Evolutionary conservation across 495 filamentous ascomycete genomes (phyloP).

Genomic region (Schizothecium vesticola): DNA sequence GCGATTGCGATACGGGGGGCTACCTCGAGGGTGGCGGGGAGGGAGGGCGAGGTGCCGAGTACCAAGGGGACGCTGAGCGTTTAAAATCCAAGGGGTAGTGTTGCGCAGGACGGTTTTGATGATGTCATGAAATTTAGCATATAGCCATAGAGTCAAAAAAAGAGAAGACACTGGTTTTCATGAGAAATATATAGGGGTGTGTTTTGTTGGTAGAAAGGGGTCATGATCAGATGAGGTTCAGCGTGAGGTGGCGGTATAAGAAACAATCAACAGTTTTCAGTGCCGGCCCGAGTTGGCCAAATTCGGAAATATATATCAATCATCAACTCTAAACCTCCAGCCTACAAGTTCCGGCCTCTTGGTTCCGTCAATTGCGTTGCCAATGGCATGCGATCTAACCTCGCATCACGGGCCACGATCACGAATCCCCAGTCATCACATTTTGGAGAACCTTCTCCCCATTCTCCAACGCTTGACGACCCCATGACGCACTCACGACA

Average conservation of each 20-base stretch:
- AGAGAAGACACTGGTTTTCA: background rate
- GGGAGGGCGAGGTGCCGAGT: constrained; percentile 86
- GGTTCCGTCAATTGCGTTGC: background rate
- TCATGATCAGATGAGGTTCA: background rate
- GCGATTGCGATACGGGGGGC: constrained; percentile 78
- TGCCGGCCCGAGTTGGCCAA: background rate
- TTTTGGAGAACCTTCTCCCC: background rate
- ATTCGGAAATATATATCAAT: background rate
- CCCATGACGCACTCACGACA: constrained; percentile 14
- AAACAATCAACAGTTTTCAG: background rate
- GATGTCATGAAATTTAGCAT: background rate
- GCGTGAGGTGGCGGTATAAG: background rate
- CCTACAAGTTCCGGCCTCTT: background rate
- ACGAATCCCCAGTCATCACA: background rate
- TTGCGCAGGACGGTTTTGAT: too few relatives aligned
- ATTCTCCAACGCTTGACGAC: constrained; percentile 11
- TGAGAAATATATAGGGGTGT: background rate
- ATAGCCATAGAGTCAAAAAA: background rate
- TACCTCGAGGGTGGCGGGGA: constrained; percentile 64
- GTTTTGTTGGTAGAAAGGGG: background rate
- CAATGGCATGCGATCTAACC: background rate
- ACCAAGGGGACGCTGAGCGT: constrained; percentile 78
- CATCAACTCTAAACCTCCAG: background rate
- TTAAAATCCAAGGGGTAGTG: constrained; percentile 16
- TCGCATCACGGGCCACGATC: background rate